phyloP scores from a whole-genome alignment of 2,329 filamentous ascomycete genomes.

The Oidium heveae region DNA sequence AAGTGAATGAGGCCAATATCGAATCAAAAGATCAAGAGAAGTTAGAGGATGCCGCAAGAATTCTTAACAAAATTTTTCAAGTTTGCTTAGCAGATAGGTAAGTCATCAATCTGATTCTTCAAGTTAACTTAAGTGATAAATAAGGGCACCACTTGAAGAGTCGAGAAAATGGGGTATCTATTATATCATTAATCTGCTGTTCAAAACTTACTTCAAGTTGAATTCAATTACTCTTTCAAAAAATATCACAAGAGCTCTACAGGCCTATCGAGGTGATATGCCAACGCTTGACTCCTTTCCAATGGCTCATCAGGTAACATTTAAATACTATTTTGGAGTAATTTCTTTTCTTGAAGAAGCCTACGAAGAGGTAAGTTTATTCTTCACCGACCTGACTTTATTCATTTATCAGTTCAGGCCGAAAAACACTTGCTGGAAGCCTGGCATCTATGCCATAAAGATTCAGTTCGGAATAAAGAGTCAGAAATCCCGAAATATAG shows the following conservation, averaged over 20 bases:
- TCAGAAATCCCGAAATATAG: conserved; percentile 18
- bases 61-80: conserved; percentile 80
- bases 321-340: conserved; percentile 87
- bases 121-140: conserved; percentile 1
- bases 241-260: conserved; percentile 65
- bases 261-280: conserved; percentile 56
- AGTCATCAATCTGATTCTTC: conserved; percentile 6
- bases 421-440: conserved; percentile 60
- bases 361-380: conserved; percentile 41
- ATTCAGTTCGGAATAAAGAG: conserved; percentile 56
- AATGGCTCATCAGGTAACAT: conserved; percentile 75
- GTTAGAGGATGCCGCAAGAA: conserved; percentile 70
- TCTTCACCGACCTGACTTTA: not conserved
- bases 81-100: conserved; percentile 77
- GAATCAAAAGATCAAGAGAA: conserved; percentile 58
- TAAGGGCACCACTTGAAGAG: conserved; percentile 55
- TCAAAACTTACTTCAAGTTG: conserved; percentile 96
- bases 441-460: conserved; percentile 54
- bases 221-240: conserved; percentile 76
- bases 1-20: conserved; percentile 53
- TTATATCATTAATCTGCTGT: conserved; percentile 77
- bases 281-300: conserved; percentile 59
- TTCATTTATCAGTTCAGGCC: conserved; percentile 24
- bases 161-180: conserved; percentile 98
- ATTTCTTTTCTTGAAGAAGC: conserved; percentile 89